Conservation (phyloP, 495 filamentous ascomycete species). For the Lophiostoma macrostomum region DNA sequence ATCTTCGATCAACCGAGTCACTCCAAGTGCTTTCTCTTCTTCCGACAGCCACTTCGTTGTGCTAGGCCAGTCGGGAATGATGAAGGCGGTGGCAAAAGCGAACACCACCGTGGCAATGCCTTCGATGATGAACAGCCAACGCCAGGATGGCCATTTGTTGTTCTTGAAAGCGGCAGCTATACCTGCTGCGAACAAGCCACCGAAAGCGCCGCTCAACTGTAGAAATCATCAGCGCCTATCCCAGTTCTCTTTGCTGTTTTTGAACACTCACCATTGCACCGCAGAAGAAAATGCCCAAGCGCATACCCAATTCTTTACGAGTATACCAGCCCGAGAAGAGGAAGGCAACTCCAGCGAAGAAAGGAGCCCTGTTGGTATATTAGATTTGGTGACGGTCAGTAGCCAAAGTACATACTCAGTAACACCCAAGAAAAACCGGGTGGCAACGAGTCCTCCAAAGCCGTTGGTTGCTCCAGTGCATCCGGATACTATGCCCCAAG, state of each 20-base stretch:
- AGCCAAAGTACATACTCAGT: neutral
- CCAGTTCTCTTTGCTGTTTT: too few relatives aligned
- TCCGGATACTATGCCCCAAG: neutral
- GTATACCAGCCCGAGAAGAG: slow-evolving; percentile 59
- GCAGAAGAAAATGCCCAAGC: slow-evolving; percentile 61
- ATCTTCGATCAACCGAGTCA: neutral
- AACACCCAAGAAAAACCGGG: neutral
- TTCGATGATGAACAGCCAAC: slow-evolving; percentile 1
- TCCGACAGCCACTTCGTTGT: neutral
- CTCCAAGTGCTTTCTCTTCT: neutral
- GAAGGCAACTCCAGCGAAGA: slow-evolving; percentile 45
- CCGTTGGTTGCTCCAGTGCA: neutral
- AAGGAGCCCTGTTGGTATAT: neutral
- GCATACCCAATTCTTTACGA: slow-evolving; percentile 48
- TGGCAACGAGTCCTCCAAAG: neutral
- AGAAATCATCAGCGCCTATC: too few relatives aligned
- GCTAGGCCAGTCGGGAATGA: neutral
- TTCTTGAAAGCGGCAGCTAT: slow-evolving; percentile 33
- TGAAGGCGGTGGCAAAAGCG: neutral
- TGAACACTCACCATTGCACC: too few relatives aligned
- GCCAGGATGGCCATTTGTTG: neutral
- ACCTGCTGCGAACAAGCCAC: slow-evolving; percentile 56
- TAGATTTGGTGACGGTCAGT: neutral
- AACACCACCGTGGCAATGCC: neutral
- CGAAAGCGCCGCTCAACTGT: slow-evolving; percentile 65